Evolutionary conservation across 768 basidiomycete genomes (phyloP).

Genomic region (Pisolithus microcarpus): DNA sequence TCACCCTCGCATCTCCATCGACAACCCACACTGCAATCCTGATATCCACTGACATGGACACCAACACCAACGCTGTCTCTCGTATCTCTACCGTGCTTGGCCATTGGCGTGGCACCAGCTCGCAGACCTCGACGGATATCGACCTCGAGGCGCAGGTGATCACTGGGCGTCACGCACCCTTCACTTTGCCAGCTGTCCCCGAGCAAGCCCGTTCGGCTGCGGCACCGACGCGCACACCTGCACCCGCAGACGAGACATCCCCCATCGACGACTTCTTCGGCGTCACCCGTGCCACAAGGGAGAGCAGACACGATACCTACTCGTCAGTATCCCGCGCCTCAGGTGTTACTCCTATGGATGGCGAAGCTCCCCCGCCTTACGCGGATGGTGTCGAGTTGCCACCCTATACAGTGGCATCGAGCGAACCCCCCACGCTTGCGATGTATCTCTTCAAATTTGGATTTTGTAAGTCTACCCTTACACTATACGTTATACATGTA

Average conservation of each 20-base stretch:
- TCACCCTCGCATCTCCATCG: neutral
- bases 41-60: constrained; percentile 3
- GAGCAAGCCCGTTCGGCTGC: constrained; percentile 4
- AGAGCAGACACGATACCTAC: constrained; percentile 28
- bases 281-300: constrained; percentile 20
- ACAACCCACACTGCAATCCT: neutral
- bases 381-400: constrained; percentile 22
- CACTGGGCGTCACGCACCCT: constrained; percentile 2
- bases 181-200: constrained; percentile 4
- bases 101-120: constrained; percentile 6
- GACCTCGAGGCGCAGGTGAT: constrained; percentile 15
- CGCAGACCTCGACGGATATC: neutral
- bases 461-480: constrained; percentile 32
- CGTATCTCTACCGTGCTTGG: constrained; percentile 8
- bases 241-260: neutral
- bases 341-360: constrained; percentile 8
- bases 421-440: constrained; percentile 38
- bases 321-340: neutral
- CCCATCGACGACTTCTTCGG: constrained; percentile 26
- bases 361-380: constrained; percentile 27
- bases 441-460: constrained; percentile 44
- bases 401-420: constrained; percentile 25
- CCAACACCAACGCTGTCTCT: neutral
- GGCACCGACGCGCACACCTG: constrained; percentile 5
- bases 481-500: neutral